Base-by-base conservation (phyloP, 768 basidiomycete species). In the Pisolithus marmoratus region DNA sequence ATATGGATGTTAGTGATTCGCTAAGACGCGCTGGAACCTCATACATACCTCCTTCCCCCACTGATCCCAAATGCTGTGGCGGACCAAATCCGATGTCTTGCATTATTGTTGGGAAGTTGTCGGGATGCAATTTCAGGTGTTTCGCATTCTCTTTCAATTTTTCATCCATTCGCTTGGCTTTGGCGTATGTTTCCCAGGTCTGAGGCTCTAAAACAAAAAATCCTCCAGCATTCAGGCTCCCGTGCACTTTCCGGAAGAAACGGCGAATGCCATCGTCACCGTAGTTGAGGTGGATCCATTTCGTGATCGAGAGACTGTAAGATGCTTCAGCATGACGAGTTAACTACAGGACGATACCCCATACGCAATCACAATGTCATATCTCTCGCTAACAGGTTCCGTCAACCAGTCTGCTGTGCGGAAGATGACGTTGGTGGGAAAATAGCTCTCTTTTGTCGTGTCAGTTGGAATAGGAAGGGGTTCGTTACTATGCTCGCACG, bases 241-340 rank as follows among this genome's bases (percentile, higher is more conserved):
- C 60, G 56, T 81, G 70, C 0, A 84, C 80, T 38, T 82, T 79
- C 2, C 63, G 69, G 60, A 95, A 94, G 66, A 94, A 90, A 0
- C 56, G 52, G 34, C 65, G 57, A n/a, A 95, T 59, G 0, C 83
- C 92, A 1, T 78, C 78, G 60, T 96, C 93, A 9, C 87, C 86
- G 11, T 74, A 73, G 57, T 93, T 84, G 9, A 95, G 72, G 66
- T 95, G 93, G 27, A 94, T 90, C 93, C 93, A 95, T 68, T 94
- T 95, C 0, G 91, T 82, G 41, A 94, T 69, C 0, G 92, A 94
- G 58, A 95, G 83, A 1, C 90, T 93, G 62, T 3, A 29, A 38
- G 31, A 26, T 19, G 8, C 11, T 49, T 23, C 37, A 20, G 48
- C 31, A 23, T 31, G 50, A 8, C 38, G 36, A 37, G 14, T 7